phyloP scores from a whole-genome alignment of 345 rosid genomes.

The Isatis tinctoria region DNA sequence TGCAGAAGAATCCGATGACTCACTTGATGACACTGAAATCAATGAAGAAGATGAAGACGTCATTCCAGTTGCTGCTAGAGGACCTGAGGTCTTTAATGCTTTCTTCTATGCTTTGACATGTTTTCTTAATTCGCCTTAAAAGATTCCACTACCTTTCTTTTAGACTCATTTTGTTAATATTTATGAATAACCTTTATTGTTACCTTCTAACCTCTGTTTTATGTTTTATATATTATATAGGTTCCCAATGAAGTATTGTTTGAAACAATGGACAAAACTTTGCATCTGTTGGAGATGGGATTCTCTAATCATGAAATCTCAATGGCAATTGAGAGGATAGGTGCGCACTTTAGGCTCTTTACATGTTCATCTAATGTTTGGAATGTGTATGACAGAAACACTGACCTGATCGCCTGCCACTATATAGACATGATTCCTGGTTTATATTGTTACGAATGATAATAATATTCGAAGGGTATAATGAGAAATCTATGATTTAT shows the following conservation, averaged over 20 bases:
- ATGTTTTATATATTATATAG: conserved; percentile 9
- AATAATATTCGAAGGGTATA: neutral
- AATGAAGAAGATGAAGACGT: conserved; percentile 24
- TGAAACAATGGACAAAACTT: conserved; percentile 83
- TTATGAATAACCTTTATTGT: neutral
- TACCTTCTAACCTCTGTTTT: conserved; percentile 2
- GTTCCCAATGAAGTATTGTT: conserved; percentile 58
- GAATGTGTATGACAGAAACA: conserved; percentile 2
- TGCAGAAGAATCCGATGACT: conserved; percentile 39
- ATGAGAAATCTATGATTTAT: neutral
- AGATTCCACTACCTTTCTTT: neutral
- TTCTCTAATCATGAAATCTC: conserved; percentile 85
- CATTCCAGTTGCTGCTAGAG: conserved; percentile 13
- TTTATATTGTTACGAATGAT: neutral
- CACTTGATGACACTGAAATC: conserved; percentile 26
- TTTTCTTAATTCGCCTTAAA: neutral
- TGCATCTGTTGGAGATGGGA: conserved; percentile 84
- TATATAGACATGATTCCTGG: neutral
- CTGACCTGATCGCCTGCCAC: neutral
- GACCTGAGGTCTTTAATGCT: conserved; percentile 41
- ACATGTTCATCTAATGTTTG: neutral
- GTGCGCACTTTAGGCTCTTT: conserved; percentile 40
- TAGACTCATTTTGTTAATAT: neutral
- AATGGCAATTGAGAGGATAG: conserved; percentile 73
- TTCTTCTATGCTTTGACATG: neutral